Percentiles rank a stretch among this genome's conserved stretches.
Conservation (phyloP, 257 asterid species). For the Solanum appendiculatum region DNA sequence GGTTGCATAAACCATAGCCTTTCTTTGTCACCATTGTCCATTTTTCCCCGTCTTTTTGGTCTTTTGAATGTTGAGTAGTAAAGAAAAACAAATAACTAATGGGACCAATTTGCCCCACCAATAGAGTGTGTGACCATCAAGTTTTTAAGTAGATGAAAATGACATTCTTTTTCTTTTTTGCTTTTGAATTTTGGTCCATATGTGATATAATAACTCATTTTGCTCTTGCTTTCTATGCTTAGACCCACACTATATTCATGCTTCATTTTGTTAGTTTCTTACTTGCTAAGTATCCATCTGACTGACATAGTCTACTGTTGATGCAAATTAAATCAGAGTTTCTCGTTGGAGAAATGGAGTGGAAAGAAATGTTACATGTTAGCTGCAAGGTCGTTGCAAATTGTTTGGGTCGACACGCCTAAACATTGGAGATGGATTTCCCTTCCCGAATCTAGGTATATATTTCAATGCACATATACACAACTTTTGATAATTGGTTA, state of each 20-base stretch:
- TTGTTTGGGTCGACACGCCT: slow-evolving; percentile 57
- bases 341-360: slow-evolving; percentile 51
- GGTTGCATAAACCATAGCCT: background rate
- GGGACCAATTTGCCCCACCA: background rate
- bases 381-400: slow-evolving; percentile 52
- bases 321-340: slow-evolving; percentile 36
- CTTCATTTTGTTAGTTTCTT: background rate
- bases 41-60: background rate
- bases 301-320: slow-evolving; percentile 6
- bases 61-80: background rate
- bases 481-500: background rate
- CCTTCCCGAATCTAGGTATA: slow-evolving; percentile 50
- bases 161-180: background rate
- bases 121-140: background rate
- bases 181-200: background rate
- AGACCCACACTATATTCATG: background rate
- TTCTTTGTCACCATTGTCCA: background rate
- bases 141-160: background rate
- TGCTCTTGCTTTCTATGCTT: background rate
- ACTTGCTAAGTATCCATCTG: slow-evolving; percentile 9
- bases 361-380: slow-evolving; percentile 74
- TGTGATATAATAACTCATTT: background rate
- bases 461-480: background rate
- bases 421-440: slow-evolving; percentile 53
- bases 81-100: background rate